phyloP scores from a whole-genome alignment of 2,329 filamentous ascomycete genomes.

The Xylariaceae sp. region DNA sequence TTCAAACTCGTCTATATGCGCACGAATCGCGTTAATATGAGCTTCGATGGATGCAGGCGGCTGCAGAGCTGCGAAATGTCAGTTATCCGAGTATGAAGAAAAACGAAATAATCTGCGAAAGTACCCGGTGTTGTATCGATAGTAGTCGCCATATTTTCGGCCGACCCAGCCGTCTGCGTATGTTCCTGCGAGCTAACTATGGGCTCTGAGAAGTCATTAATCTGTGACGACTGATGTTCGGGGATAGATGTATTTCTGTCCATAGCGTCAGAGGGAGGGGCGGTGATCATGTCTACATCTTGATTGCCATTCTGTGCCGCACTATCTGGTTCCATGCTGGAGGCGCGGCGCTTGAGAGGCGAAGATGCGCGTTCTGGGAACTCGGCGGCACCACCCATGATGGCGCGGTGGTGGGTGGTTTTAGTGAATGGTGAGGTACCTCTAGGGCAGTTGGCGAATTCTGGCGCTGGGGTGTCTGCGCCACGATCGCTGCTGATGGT shows the following conservation, averaged over 20 bases:
- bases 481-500: slow-evolving; percentile 62
- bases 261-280: slow-evolving; percentile 33
- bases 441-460: slow-evolving; percentile 47
- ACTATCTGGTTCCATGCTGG: slow-evolving; percentile 62
- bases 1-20: slow-evolving; percentile 60
- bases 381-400: slow-evolving; percentile 67
- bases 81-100: slow-evolving; percentile 9
- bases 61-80: slow-evolving; percentile 27
- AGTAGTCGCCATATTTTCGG: background rate
- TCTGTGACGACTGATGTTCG: slow-evolving; percentile 4
- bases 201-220: slow-evolving; percentile 17
- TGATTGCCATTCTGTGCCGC: slow-evolving; percentile 46
- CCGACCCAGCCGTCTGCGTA: background rate
- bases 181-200: slow-evolving; percentile 9
- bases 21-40: slow-evolving; percentile 76
- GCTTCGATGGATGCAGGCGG: slow-evolving; percentile 59
- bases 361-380: slow-evolving; percentile 66
- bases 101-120: background rate
- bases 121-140: slow-evolving; percentile 15
- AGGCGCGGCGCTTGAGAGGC: slow-evolving; percentile 67
- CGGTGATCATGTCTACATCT: slow-evolving; percentile 54
- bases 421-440: slow-evolving; percentile 60
- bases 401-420: slow-evolving; percentile 54
- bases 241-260: slow-evolving; percentile 7
- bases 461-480: slow-evolving; percentile 49